Percentiles rank a stretch among this genome's conserved stretches.
phyloP scores from a whole-genome alignment of 2,329 filamentous ascomycete species.

The Alternaria angustiovoidea region DNA sequence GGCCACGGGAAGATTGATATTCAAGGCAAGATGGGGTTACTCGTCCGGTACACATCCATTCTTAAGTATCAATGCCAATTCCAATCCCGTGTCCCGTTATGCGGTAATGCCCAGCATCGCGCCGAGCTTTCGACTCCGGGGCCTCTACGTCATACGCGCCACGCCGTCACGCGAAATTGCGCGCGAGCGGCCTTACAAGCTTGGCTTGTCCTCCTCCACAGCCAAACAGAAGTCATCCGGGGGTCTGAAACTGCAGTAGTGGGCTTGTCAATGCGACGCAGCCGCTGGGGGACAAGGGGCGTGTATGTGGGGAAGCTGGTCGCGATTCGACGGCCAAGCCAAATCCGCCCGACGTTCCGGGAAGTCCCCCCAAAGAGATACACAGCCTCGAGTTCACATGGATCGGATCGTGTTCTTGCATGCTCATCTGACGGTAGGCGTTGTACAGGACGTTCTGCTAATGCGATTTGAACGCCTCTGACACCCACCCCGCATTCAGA shows the following conservation, averaged over 20 bases:
- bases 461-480: conserved; percentile 4
- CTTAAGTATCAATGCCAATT: conserved; percentile 30
- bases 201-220: conserved; percentile 25
- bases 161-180: conserved; percentile 25
- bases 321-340: conserved; percentile 28
- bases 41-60: conserved; percentile 5
- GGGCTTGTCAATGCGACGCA: conserved; percentile 29
- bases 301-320: conserved; percentile 29
- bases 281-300: conserved; percentile 24
- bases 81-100: conserved; percentile 19
- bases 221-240: conserved; percentile 25
- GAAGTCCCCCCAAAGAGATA: conserved; percentile 7
- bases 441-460: conserved; percentile 1
- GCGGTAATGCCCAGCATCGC: conserved; percentile 35
- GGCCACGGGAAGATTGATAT: conserved; percentile 1
- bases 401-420: conserved; percentile 9
- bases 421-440: conserved; percentile 4
- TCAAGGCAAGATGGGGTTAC: conserved; percentile 9
- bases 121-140: conserved; percentile 28
- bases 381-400: conserved; percentile 6
- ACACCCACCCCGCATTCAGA: conserved; percentile 6
- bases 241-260: conserved; percentile 24
- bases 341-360: conserved; percentile 9
- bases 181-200: conserved; percentile 13
- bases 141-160: conserved; percentile 34